These are phyloP conservation scores for Nothomitra cinnamomea DNA, from an alignment of 2,329 filamentous ascomycete genomes.

Conservation along the genomic window DNA sequence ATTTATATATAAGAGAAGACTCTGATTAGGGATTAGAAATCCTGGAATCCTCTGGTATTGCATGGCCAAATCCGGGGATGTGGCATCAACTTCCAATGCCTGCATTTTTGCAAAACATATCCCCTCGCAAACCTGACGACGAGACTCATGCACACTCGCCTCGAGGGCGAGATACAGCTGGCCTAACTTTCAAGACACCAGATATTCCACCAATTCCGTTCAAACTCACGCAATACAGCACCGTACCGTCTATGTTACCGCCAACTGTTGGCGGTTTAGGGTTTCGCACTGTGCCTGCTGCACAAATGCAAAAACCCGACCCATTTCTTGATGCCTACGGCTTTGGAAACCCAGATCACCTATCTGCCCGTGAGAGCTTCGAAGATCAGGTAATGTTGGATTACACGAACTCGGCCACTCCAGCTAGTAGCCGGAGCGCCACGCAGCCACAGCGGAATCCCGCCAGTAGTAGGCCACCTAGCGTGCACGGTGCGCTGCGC, in stretches of 20 bases:
- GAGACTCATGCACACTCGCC: conserved; percentile 50
- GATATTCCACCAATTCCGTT: conserved; percentile 12
- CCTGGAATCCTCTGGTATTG: conserved; percentile 55
- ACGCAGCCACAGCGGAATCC: not conserved
- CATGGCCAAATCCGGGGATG: conserved; percentile 63
- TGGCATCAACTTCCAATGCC: conserved; percentile 34
- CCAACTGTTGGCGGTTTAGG: conserved; percentile 11
- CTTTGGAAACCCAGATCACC: not conserved
- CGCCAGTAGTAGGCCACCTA: not conserved
- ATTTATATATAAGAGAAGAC: not conserved
- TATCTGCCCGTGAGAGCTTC: not conserved
- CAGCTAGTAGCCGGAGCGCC: not conserved
- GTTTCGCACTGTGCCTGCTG: conserved; percentile 14
- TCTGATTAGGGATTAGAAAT: conserved; percentile 35
- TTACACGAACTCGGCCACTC: not conserved
- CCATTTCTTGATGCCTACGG: conserved; percentile 25
- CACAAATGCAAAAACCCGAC: conserved; percentile 17
- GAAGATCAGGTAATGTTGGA: conserved; percentile 1
- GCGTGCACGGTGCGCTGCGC: not conserved
- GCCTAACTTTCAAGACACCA: conserved; percentile 13
- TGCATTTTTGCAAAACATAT: conserved; percentile 12
- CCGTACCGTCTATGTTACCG: conserved; percentile 18
- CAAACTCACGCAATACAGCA: conserved; percentile 17
- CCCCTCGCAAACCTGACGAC: conserved; percentile 25
- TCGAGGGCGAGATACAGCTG: conserved; percentile 17